These are phyloP conservation scores for Hyaloscypha finlandica DNA, from an alignment of 495 filamentous ascomycete genomes.

Conservation along the genomic window DNA sequence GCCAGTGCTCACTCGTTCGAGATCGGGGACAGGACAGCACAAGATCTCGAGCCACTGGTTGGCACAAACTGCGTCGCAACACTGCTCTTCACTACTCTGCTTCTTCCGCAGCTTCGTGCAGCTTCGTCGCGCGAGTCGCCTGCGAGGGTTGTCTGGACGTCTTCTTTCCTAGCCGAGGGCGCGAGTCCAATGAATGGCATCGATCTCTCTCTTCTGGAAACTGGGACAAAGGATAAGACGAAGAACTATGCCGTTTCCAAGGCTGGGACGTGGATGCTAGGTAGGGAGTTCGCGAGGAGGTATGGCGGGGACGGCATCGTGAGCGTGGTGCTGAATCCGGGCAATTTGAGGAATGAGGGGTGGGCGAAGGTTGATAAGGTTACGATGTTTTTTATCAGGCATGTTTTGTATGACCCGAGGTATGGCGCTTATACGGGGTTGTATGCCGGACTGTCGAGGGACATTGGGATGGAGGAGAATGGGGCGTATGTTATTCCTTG, in stretches of 20 bases:
- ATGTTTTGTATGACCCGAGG: constrained; percentile 35
- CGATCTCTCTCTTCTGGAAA: constrained; percentile 25
- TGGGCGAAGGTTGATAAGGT: constrained; percentile 34
- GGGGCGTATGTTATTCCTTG: constrained; percentile 23
- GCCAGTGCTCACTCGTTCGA: constrained; percentile 36
- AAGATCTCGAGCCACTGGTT: background rate
- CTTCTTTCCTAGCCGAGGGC: constrained; percentile 33
- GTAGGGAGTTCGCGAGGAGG: constrained; percentile 31
- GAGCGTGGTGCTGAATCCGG: constrained; percentile 41
- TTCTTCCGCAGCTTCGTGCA: constrained; percentile 45
- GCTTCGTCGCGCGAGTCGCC: constrained; percentile 33
- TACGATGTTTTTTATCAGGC: constrained; percentile 25
- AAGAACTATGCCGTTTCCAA: constrained; percentile 38
- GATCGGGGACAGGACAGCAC: constrained; percentile 24
- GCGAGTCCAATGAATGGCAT: constrained; percentile 32
- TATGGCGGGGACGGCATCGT: constrained; percentile 27
- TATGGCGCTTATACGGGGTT: constrained; percentile 47
- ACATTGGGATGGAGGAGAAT: constrained; percentile 32
- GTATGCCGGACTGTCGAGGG: constrained; percentile 40
- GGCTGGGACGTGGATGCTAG: constrained; percentile 37
- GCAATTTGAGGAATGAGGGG: constrained; percentile 44
- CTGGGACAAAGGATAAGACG: background rate
- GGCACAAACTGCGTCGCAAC: constrained; percentile 40
- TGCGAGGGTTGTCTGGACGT: constrained; percentile 45
- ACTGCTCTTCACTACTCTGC: constrained; percentile 46